Conservation (phyloP, 345 rosid genomes). For the Rhizophora mangle region DNA sequence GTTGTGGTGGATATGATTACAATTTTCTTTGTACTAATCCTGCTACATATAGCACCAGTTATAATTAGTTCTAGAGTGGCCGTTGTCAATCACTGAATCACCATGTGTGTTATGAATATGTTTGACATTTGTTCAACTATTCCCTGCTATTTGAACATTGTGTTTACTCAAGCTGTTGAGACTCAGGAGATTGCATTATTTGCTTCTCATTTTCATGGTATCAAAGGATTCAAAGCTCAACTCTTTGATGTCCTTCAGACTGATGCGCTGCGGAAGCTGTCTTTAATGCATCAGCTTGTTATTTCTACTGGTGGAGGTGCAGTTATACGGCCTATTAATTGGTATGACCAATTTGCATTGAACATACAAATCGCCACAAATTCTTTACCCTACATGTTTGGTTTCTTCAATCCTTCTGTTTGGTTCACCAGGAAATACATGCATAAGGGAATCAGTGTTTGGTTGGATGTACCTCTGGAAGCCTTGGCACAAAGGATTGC, state of each 20-base stretch:
- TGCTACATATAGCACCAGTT: no score
- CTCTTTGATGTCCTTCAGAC: constrained; percentile 41
- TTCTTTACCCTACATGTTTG: neutral
- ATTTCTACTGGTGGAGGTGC: constrained; percentile 99
- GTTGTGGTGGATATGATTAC: neutral
- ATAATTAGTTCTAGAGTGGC: no score
- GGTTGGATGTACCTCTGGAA: constrained; percentile 95
- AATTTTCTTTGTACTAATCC: neutral
- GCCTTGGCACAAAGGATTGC: constrained; percentile 89
- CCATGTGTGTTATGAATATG: no score
- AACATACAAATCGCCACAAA: neutral
- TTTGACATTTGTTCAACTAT: no score
- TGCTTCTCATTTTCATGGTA: neutral
- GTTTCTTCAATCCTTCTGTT: neutral
- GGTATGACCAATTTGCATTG: constrained; percentile 37
- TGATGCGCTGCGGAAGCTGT: constrained; percentile 56
- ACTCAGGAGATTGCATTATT: neutral
- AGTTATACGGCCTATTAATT: constrained; percentile 69
- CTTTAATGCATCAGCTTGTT: constrained; percentile 57
- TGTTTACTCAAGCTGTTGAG: no score
- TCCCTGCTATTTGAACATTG: no score
- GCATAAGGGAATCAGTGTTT: constrained; percentile 79
- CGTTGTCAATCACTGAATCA: no score
- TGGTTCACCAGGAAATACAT: constrained; percentile 59
- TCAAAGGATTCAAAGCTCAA: neutral